Conservation (phyloP, 805 yeast genomes). For the Pichia eremophila region DNA sequence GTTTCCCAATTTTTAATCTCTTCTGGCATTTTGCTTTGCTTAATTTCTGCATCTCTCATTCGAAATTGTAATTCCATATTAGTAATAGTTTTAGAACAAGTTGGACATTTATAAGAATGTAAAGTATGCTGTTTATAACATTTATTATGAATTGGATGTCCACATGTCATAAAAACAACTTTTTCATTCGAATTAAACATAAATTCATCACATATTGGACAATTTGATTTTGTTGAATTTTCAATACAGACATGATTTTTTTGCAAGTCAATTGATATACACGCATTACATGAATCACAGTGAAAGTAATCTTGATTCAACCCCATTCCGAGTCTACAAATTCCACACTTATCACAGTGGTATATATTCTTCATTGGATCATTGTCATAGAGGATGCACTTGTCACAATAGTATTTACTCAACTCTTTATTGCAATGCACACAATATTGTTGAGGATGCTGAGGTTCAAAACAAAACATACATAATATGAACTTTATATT, state of each 20-base stretch:
- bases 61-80: conserved; percentile 87
- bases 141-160: conserved; percentile 83
- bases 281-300: conserved; percentile 82
- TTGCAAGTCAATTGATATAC: conserved; percentile 70
- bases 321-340: conserved; percentile 85
- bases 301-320: conserved; percentile 85
- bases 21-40: conserved; percentile 65
- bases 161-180: conserved; percentile 88
- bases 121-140: conserved; percentile 79
- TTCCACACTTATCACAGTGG: conserved; percentile 89
- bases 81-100: conserved; percentile 74
- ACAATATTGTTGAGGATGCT: conserved; percentile 63
- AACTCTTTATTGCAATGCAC: conserved; percentile 55
- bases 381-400: conserved; percentile 76
- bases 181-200: conserved; percentile 75
- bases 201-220: conserved; percentile 89
- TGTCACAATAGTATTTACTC: conserved; percentile 68
- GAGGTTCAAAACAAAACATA: conserved; percentile 71
- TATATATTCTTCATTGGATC: conserved; percentile 72
- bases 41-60: conserved; percentile 75
- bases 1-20: conserved; percentile 74
- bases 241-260: conserved; percentile 78
- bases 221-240: conserved; percentile 80
- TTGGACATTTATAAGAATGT: conserved; percentile 84
- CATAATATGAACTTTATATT: conserved; percentile 66